Evolutionary conservation across 306 rosid species (phyloP).

Genomic region (Crotalaria pallida): DNA sequence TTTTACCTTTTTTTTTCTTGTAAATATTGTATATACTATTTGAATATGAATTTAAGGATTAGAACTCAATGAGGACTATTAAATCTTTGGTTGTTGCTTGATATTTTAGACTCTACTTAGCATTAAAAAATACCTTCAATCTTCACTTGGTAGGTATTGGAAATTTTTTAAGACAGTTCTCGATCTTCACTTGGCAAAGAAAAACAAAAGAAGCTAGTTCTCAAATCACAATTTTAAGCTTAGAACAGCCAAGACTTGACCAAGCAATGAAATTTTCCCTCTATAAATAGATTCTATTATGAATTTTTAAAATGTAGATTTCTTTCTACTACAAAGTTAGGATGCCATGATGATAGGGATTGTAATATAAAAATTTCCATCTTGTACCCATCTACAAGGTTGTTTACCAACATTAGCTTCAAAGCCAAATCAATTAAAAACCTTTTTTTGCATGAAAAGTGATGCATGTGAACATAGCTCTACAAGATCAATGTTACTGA

Average conservation of each 20-base stretch:
- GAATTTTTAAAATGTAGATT: neutral
- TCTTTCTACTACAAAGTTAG: neutral
- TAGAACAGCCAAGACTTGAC: too few relatives aligned
- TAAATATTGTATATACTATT: conserved; percentile 11
- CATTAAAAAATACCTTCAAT: neutral
- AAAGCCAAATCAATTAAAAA: conserved; percentile 1
- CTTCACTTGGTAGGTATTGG: neutral
- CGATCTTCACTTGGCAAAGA: neutral
- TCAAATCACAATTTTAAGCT: neutral
- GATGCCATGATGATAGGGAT: neutral
- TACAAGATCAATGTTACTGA: too few relatives aligned
- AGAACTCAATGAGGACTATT: neutral
- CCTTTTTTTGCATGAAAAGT: too few relatives aligned
- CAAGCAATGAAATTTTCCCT: neutral
- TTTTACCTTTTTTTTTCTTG: neutral
- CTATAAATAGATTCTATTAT: too few relatives aligned
- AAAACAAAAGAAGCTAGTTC: neutral
- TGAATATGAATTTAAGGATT: neutral
- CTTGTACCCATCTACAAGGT: neutral
- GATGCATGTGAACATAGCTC: too few relatives aligned
- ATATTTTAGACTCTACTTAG: neutral
- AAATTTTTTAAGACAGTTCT: too few relatives aligned
- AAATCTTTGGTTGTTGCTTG: neutral
- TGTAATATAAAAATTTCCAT: neutral
- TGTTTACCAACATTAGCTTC: neutral